Evolutionary conservation across 2,329 filamentous ascomycete genomes (phyloP).

Genomic region (Neofusicoccum cordaticola): DNA sequence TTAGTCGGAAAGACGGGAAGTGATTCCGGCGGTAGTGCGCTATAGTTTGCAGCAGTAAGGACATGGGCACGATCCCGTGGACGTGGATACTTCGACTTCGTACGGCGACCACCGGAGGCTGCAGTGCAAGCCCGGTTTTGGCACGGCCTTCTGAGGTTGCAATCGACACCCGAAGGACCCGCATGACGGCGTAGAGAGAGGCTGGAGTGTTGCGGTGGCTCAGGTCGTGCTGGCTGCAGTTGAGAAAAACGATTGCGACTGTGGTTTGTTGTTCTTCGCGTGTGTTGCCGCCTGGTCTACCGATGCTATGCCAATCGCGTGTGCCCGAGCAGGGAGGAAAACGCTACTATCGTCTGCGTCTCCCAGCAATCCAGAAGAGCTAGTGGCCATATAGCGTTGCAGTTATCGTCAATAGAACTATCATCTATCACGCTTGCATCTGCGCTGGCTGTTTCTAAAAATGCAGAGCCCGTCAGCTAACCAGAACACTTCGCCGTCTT

Average conservation of each 20-base stretch:
- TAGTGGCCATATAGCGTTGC: not conserved
- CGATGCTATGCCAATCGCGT: not conserved
- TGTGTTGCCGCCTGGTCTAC: not conserved
- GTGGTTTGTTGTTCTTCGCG: not conserved
- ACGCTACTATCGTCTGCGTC: not conserved
- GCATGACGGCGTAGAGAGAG: not conserved
- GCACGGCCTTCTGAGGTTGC: not conserved
- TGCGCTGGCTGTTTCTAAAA: not conserved
- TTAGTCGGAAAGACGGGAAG: conserved; percentile 4
- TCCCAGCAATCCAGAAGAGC: not conserved
- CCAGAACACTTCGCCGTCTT: not conserved
- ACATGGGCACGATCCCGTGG: not conserved
- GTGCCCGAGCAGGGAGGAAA: not conserved
- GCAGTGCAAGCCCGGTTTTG: not conserved
- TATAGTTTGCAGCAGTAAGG: not conserved
- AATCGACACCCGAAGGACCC: not conserved
- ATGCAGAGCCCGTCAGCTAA: not conserved
- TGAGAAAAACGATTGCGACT: not conserved
- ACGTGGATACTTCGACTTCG: not conserved
- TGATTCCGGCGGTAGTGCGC: not conserved
- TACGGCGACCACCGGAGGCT: not conserved
- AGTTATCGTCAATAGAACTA: not conserved
- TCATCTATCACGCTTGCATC: not conserved
- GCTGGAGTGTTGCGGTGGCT: not conserved
- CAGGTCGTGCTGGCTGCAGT: no score